Base-by-base conservation (phyloP, 108 stramenopile genomes). In the Aurantiochytrium sp. region DNA sequence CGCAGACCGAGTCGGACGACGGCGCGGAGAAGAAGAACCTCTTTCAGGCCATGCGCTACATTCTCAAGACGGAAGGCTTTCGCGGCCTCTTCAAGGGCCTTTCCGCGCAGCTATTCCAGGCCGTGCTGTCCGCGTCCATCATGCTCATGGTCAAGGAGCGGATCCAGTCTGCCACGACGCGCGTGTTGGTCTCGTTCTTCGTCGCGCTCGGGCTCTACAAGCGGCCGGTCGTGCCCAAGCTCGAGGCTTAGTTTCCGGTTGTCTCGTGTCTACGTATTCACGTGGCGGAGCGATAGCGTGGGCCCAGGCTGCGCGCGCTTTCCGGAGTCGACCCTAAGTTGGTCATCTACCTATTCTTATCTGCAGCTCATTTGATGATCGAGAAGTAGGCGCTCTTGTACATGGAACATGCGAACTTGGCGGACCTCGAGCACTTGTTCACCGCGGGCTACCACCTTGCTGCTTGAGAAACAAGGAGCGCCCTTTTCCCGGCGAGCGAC, bases 91-190 rank as follows among this genome's bases (percentile, higher is more conserved):
- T 81, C 73, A 81, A 81, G 24, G 73, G 73, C 17, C 73, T 81
- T 42, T 81, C 73, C 8, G 73, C 73, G 12, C 73, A 81, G 4
- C 73, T 81, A 6, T 81, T 81, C 39, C 73, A 81, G 45, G n/a
- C 39, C 19, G 73, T 81, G 10, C 4, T 81, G 19, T 81, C 73
- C 21, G 45, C 45, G 15, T 41, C 73, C 10, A 81, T 81, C 45
- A 81, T 81, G 73, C 73, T 81, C 45, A 81, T 81, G 73, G 73
- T 81, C 42, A 81, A 81, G 3, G 73, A 81, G 73, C 21, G 45
- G 24, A 81, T 81, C 24, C 39, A 81, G 73, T 6, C 39, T 30
- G 21, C n/a, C 19, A 81, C 73, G 27, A 81, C 73, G 12, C 39
- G 45, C 27, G 39, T 24, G 21, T n/a, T 81, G 21, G 27, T 81